These are phyloP conservation scores for Rhynchospora pubera DNA, from an alignment of 176 grass and related monocot species.

Conservation along the genomic window DNA sequence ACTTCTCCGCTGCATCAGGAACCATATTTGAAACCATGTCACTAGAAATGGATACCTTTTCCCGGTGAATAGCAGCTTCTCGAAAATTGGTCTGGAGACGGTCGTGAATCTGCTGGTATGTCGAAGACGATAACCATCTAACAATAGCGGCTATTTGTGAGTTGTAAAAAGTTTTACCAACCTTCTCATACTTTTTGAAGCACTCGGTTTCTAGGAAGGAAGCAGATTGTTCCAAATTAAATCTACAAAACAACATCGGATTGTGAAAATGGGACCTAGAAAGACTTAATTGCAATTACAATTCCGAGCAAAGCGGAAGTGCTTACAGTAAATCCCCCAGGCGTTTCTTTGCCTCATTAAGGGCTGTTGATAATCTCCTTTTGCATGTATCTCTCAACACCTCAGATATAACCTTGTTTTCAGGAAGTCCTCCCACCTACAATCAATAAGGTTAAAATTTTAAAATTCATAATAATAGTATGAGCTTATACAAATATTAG, in stretches of 20 bases:
- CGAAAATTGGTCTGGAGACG: slow-evolving; percentile 22
- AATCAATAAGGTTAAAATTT: not conserved
- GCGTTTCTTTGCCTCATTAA: slow-evolving; percentile 48
- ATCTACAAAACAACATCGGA: slow-evolving; percentile 30
- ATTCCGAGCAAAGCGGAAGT: not conserved
- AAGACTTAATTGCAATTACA: not conserved
- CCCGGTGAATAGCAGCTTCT: not conserved
- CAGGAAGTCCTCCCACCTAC: slow-evolving; percentile 37
- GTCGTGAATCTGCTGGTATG: slow-evolving; percentile 52
- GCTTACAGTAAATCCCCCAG: slow-evolving; percentile 53
- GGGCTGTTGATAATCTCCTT: slow-evolving; percentile 44
- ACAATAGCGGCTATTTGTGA: slow-evolving; percentile 87
- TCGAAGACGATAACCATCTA: slow-evolving; percentile 63
- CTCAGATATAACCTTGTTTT: slow-evolving; percentile 76
- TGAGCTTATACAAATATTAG: not conserved
- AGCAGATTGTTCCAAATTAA: slow-evolving; percentile 37
- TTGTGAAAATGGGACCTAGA: slow-evolving; percentile 2
- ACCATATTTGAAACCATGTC: slow-evolving; percentile 15
- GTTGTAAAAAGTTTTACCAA: slow-evolving; percentile 79
- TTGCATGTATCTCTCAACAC: slow-evolving; percentile 55
- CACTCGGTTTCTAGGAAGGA: slow-evolving; percentile 65
- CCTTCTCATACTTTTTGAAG: slow-evolving; percentile 83
- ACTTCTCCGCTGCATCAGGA: not conserved
- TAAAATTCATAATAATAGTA: slow-evolving; percentile 1
- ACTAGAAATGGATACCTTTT: not conserved